Evolutionary conservation across 202 grass and related monocot species (phyloP).

Genomic region (Panicum hallii): DNA sequence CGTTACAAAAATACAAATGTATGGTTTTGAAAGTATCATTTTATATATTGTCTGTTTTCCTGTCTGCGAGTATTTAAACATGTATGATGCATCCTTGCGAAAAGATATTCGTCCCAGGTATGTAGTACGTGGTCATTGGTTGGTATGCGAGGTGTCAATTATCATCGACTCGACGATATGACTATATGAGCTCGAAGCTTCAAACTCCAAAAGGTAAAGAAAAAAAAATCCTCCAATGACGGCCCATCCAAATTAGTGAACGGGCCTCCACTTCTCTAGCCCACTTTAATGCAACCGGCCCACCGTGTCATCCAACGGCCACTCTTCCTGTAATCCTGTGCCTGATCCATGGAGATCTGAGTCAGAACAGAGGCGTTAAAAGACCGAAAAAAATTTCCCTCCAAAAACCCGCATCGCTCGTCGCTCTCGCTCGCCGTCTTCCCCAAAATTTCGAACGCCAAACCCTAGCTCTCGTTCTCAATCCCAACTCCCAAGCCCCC

Average conservation of each 20-base stretch:
- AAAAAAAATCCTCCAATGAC: neutral
- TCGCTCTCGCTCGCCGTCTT: neutral
- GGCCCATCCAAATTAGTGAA: neutral
- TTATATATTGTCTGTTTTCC: neutral
- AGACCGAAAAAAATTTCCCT: constrained; percentile 18
- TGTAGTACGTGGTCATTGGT: too few species aligned
- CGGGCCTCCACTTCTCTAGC: neutral
- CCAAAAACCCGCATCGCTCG: constrained; percentile 21
- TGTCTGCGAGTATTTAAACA: neutral
- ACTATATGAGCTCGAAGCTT: too few species aligned
- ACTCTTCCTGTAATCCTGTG: too few species aligned
- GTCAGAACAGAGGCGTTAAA: neutral
- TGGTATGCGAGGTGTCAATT: too few species aligned
- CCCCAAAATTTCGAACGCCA: constrained; percentile 32
- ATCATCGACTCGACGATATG: too few species aligned
- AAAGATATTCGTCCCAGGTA: neutral
- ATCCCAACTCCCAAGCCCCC: neutral
- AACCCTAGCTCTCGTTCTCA: constrained; percentile 57
- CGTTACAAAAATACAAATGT: neutral
- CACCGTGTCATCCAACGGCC: neutral
- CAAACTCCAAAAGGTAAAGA: neutral
- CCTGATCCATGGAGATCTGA: too few species aligned
- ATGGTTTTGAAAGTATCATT: neutral
- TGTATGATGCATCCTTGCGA: neutral
- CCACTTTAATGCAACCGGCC: neutral